Evolutionary conservation across 495 filamentous ascomycete genomes (phyloP), one percentile per base, ranked within the genome.

Genomic region (Achaetomiella virescens): DNA sequence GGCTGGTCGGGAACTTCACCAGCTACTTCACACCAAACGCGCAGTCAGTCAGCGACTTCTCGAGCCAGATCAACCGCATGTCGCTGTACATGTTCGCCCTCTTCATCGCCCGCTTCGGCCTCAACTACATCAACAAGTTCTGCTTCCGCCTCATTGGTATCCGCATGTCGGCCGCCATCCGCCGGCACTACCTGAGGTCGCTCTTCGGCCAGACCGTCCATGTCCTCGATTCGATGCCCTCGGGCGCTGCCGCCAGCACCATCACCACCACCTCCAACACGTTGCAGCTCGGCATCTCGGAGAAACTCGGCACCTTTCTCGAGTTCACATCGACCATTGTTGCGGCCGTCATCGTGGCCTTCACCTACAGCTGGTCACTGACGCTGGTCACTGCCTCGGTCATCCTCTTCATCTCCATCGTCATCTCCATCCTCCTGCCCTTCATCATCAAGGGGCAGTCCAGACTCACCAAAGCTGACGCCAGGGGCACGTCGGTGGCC

Each of bases 261-360:
- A 84, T 88, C 38, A 84, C 74, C 21, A 65, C 70, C 27, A 82
- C 85, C 48, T 75, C 82, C 21, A 78, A 83, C 54, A 76, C 77
- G 0, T 77, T 85, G 48, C 82, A 78, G 53, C 72, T 78, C 0
- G 82, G 82, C 20, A 84, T 82, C 7, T 78, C 81, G 8, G 83
- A 87, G 67, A 87, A 86, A 63, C 78, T 84, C 9, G 82, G 82
- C 36, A 77, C 81, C 22, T 77, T 76, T 40, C 60, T 85, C 37
- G 71, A 77, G 54, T 80, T 72, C 48, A 53, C 75, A 9, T 72
- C 82, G 2, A 82, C 79, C 52, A 83, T 87, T 52, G 55, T 84
- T 20, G 73, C 78, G 0, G 75, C 84, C 20, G 84, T 83, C 61
- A 72, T 84, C 46, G 70, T 85, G 15, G 81, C 78, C 12, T 85